phyloP scores from a whole-genome alignment of 805 yeast genomes.

The Vanderwaltozyma yarrowii region DNA sequence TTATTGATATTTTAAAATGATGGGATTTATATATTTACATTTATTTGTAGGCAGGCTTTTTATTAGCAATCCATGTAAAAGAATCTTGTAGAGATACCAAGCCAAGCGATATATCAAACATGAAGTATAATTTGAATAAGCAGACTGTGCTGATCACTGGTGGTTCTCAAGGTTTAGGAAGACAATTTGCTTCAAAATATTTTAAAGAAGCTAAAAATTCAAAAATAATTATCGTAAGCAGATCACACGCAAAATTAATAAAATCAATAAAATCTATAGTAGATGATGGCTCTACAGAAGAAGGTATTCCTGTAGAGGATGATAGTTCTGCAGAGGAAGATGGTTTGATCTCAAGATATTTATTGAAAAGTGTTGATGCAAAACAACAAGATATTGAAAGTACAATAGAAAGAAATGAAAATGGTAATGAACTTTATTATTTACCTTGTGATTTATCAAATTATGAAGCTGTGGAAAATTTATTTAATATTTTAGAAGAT shows the following conservation, averaged over 20 bases:
- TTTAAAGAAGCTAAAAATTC: constrained; percentile 39
- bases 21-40: too few species aligned
- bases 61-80: too few species aligned
- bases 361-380: too few species aligned
- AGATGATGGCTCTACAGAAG: background rate
- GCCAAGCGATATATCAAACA: background rate
- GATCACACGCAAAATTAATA: constrained; percentile 54
- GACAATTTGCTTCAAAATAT: constrained; percentile 55
- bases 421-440: constrained; percentile 26
- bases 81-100: too few species aligned
- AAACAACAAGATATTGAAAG: too few species aligned
- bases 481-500: constrained; percentile 16
- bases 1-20: too few species aligned
- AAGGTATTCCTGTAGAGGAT: too few species aligned
- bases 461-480: constrained; percentile 37
- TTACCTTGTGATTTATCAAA: constrained; percentile 56
- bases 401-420: background rate
- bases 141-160: constrained; percentile 73
- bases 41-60: too few species aligned
- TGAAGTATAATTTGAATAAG: constrained; percentile 30
- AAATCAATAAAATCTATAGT: constrained; percentile 38
- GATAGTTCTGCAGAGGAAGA: too few species aligned
- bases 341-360: too few species aligned
- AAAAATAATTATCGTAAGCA: constrained; percentile 63
- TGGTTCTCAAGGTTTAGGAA: constrained; percentile 91